Evolutionary conservation across 2,329 filamentous ascomycete genomes (phyloP).

Genomic region (Coccinonectria pachysandricola): DNA sequence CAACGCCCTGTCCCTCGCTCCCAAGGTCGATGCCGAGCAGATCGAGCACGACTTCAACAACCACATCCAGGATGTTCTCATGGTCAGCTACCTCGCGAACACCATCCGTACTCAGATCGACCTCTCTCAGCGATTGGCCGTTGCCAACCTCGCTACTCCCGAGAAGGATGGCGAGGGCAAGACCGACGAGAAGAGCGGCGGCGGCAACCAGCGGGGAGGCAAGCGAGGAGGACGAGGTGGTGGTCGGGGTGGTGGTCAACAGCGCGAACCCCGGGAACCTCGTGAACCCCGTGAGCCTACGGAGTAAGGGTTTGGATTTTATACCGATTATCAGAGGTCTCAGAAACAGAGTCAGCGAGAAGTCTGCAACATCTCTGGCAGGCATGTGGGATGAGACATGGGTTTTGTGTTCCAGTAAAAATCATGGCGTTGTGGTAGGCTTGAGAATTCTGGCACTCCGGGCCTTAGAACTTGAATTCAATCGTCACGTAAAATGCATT

Average conservation of each 20-base stretch:
- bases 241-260: constrained; percentile 40
- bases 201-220: constrained; percentile 36
- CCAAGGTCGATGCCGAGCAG: constrained; percentile 83
- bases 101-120: constrained; percentile 99
- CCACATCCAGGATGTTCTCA: constrained; percentile 97
- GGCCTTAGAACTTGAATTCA: constrained; percentile 26
- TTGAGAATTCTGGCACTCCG: constrained; percentile 22
- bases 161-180: constrained; percentile 42
- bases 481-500: constrained; percentile 20
- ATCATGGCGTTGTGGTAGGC: constrained; percentile 30
- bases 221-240: constrained; percentile 43
- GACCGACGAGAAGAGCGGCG: constrained; percentile 32
- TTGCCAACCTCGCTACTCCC: constrained; percentile 48
- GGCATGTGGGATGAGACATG: constrained; percentile 20
- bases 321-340: background rate
- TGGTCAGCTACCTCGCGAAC: constrained; percentile 97
- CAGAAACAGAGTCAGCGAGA: background rate
- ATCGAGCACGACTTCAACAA: constrained; percentile 99
- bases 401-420: constrained; percentile 25
- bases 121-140: constrained; percentile 87
- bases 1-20: constrained; percentile 83
- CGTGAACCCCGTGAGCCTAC: constrained; percentile 36
- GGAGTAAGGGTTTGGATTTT: constrained; percentile 4
- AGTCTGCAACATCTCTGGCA: constrained; percentile 10
- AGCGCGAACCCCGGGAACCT: constrained; percentile 36